These are phyloP conservation scores for Solanum hybrid DNA, from an alignment of 305 asterid species.

Conservation along the genomic window DNA sequence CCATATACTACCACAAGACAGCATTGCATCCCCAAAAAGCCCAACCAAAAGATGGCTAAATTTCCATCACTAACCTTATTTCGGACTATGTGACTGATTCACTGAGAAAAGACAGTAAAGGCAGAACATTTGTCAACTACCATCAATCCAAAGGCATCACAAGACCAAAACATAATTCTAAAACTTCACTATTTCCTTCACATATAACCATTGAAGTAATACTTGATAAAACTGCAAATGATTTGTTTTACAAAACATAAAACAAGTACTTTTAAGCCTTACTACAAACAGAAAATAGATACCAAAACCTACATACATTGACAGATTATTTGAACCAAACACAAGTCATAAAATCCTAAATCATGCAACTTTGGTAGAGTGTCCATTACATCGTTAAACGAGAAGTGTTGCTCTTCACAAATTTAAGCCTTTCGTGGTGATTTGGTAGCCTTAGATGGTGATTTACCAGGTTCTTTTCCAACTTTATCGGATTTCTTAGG, in stretches of 20 bases:
- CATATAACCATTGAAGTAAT: not conserved
- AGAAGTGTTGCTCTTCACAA: not conserved
- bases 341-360: not conserved
- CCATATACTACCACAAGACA: too few relatives aligned
- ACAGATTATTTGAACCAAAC: not conserved
- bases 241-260: not conserved
- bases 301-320: not conserved
- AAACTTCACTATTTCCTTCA: not conserved
- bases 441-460: slow-evolving; percentile 10
- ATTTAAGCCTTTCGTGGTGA: slow-evolving; percentile 19
- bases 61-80: not conserved
- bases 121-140: not conserved
- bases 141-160: not conserved
- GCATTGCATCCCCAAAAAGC: not conserved
- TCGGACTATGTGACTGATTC: not conserved
- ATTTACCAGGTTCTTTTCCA: slow-evolving; percentile 6
- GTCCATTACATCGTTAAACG: too few relatives aligned
- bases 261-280: not conserved
- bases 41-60: not conserved
- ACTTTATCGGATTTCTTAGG: slow-evolving; percentile 14
- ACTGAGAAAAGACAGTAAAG: not conserved
- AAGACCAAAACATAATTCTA: not conserved
- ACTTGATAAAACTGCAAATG: not conserved
- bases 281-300: not conserved
- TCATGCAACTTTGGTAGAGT: not conserved